phyloP scores from a whole-genome alignment of 306 rosid genomes.

The Prunus persica region Prunus_persica_NCBIv2 NC_034011.1:25548001-25548500 shows the following conservation, averaged over 20 bases:
- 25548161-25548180: not conserved
- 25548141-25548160: not conserved
- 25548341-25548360: too few species aligned
- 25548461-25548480: slow-evolving; percentile 38
- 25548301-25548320: too few species aligned
- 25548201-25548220: too few species aligned
- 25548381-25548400: not conserved
- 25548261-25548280: not conserved
- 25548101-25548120: not conserved
- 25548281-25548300: too few species aligned
- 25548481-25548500: slow-evolving; percentile 52
- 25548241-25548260: not conserved
- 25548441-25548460: slow-evolving; percentile 39
- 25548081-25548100: not conserved
- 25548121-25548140: not conserved
- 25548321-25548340: too few species aligned
- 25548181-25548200: not conserved
- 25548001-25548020: not conserved
- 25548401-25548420: slow-evolving; percentile 16
- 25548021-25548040: slow-evolving; percentile 12
- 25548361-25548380: too few species aligned
- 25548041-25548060: not conserved
- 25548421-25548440: slow-evolving; percentile 51
- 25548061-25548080: not conserved
- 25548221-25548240: not conserved